Conservation (phyloP, 148 eudicot species). For the Dysphania ambrosioides region DNA sequence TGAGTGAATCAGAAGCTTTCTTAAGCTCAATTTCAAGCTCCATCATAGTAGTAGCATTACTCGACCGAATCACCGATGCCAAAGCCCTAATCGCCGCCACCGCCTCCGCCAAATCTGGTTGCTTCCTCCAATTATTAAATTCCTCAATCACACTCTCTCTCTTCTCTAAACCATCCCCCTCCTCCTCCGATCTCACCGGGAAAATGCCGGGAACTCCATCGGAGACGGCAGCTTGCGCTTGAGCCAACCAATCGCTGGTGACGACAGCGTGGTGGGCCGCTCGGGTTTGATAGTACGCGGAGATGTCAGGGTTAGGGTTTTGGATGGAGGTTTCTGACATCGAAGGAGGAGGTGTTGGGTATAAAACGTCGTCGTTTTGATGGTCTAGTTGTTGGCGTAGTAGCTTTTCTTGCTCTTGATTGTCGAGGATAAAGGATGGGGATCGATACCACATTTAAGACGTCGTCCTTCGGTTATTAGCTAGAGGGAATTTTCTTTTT, state of each 20-base stretch:
- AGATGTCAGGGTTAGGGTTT: constrained; percentile 60
- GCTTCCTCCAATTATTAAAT: constrained; percentile 81
- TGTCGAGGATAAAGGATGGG: constrained; percentile 79
- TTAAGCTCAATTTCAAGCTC: constrained; percentile 94
- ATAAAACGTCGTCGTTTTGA: constrained; percentile 43
- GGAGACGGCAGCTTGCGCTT: constrained; percentile 79
- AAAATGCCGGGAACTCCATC: constrained; percentile 28
- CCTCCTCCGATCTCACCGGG: constrained; percentile 4
- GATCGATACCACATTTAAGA: constrained; percentile 90
- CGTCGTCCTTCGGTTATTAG: no score
- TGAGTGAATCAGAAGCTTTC: constrained; percentile 83
- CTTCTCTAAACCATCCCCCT: constrained; percentile 27
- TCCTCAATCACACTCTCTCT: constrained; percentile 68
- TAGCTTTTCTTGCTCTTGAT: constrained; percentile 30
- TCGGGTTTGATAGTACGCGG: constrained; percentile 83
- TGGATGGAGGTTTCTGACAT: constrained; percentile 47
- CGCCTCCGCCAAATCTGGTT: constrained; percentile 94
- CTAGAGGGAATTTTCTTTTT: no score
- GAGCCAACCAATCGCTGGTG: constrained; percentile 92
- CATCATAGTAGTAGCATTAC: constrained; percentile 88
- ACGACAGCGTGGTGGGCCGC: constrained; percentile 88
- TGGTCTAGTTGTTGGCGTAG: constrained; percentile 6
- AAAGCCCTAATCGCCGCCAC: constrained; percentile 97
- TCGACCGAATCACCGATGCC: constrained; percentile 76
- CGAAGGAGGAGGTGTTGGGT: constrained; percentile 30